Evolutionary conservation across 1,139 yeast species (phyloP).

Genomic region (Scheffersomyces parashehatae): DNA sequence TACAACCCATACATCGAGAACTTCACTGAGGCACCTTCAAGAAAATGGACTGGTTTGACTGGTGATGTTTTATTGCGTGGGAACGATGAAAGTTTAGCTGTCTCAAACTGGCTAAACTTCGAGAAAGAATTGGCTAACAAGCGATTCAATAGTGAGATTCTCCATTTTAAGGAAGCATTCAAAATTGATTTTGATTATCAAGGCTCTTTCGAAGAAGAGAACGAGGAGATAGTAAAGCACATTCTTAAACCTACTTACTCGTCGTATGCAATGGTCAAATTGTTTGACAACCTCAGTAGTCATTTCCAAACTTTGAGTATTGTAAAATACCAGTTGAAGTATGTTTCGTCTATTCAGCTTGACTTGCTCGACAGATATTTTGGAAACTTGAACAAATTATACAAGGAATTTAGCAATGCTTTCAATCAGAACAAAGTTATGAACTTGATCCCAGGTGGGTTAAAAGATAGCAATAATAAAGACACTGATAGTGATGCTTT

Average conservation of each 20-base stretch:
- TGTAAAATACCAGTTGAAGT: constrained; percentile 64
- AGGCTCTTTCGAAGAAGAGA: constrained; percentile 28
- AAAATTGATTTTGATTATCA: constrained; percentile 63
- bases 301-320: constrained; percentile 60
- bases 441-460: constrained; percentile 39
- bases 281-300: constrained; percentile 66
- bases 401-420: constrained; percentile 47
- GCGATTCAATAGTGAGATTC: constrained; percentile 58
- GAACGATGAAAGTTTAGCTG: constrained; percentile 34
- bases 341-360: constrained; percentile 70
- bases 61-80: constrained; percentile 51
- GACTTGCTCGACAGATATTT: constrained; percentile 61
- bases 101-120: constrained; percentile 60
- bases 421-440: constrained; percentile 38
- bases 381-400: constrained; percentile 47
- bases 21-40: constrained; percentile 27
- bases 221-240: constrained; percentile 18
- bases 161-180: constrained; percentile 55
- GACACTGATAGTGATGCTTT: constrained; percentile 35
- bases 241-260: constrained; percentile 64
- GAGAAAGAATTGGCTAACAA: constrained; percentile 60
- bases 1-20: constrained; percentile 50
- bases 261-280: constrained; percentile 58
- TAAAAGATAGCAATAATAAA: constrained; percentile 28
- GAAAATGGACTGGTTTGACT: constrained; percentile 60